Evolutionary conservation across 2,329 filamentous ascomycete species (phyloP).

Genomic region (Aureobasidium lini): DNA sequence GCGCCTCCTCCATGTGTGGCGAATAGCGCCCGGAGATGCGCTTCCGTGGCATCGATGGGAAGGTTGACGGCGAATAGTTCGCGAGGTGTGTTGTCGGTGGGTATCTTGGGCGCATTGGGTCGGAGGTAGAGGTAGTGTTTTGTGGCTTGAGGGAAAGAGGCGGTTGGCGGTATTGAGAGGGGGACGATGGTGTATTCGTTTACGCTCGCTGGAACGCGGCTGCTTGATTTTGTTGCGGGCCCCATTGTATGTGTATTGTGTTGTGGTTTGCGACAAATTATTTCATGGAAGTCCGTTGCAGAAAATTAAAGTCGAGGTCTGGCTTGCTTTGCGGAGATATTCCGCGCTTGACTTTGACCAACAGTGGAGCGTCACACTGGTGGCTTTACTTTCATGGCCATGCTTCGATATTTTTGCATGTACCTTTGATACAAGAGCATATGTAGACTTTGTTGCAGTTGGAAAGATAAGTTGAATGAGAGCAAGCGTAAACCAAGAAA

Average conservation of each 20-base stretch:
- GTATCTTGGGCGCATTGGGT: constrained; percentile 70
- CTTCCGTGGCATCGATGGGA: constrained; percentile 73
- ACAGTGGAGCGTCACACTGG: not conserved
- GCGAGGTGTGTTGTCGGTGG: constrained; percentile 64
- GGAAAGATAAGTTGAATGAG: no score
- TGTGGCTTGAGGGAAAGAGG: constrained; percentile 54
- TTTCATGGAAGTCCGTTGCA: not conserved
- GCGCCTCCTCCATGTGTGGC: constrained; percentile 64
- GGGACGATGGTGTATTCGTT: constrained; percentile 63
- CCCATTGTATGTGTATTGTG: constrained; percentile 14
- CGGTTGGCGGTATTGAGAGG: constrained; percentile 55
- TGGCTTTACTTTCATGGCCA: not conserved
- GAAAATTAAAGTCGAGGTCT: not conserved
- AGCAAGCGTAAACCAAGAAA: not conserved
- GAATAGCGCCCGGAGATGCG: constrained; percentile 70
- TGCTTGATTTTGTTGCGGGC: constrained; percentile 12
- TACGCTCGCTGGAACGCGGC: constrained; percentile 29
- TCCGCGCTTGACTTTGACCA: not conserved
- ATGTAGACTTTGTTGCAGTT: no score
- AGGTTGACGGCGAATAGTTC: constrained; percentile 89
- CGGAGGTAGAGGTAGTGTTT: constrained; percentile 84
- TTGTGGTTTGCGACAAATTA: not conserved
- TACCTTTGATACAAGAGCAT: no score
- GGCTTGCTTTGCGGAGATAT: not conserved
- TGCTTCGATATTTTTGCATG: not conserved